phyloP scores from a whole-genome alignment of 371 early-diverging fungal species.

The Apophysomyces sp. region DNA sequence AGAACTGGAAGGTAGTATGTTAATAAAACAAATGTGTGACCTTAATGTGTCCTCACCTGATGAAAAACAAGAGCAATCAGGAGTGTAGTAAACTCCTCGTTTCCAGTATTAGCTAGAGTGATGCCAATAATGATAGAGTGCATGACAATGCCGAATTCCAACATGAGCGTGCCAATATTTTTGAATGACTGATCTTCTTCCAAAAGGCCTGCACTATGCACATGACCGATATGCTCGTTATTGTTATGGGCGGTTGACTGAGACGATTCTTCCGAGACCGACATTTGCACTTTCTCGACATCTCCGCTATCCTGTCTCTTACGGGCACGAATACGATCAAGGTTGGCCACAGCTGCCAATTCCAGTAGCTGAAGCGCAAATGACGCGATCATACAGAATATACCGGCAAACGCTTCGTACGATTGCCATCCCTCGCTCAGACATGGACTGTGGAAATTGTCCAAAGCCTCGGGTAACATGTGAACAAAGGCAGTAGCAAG shows the following conservation, averaged over 20 bases:
- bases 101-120: slow-evolving; percentile 69
- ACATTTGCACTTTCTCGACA: not conserved
- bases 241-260: slow-evolving; percentile 10
- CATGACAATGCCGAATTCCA: slow-evolving; percentile 85
- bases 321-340: slow-evolving; percentile 17
- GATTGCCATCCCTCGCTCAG: slow-evolving; percentile 32
- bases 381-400: slow-evolving; percentile 42
- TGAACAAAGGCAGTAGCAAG: slow-evolving; percentile 81
- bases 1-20: slow-evolving; percentile 47
- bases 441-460: slow-evolving; percentile 38
- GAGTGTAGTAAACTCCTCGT: slow-evolving; percentile 65
- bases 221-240: slow-evolving; percentile 34
- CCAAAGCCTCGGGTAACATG: slow-evolving; percentile 50
- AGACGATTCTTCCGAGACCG: slow-evolving; percentile 1
- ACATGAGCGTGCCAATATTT: slow-evolving; percentile 54
- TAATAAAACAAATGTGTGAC: no score
- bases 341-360: slow-evolving; percentile 24
- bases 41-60: slow-evolving; percentile 51
- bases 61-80: slow-evolving; percentile 86
- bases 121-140: slow-evolving; percentile 90
- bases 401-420: slow-evolving; percentile 39
- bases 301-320: slow-evolving; percentile 4
- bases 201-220: slow-evolving; percentile 50
- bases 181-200: slow-evolving; percentile 31
- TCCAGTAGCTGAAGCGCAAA: slow-evolving; percentile 41